phyloP scores from a whole-genome alignment of 371 early-diverging fungal species.

The Rhizopus arrhizus region DNA sequence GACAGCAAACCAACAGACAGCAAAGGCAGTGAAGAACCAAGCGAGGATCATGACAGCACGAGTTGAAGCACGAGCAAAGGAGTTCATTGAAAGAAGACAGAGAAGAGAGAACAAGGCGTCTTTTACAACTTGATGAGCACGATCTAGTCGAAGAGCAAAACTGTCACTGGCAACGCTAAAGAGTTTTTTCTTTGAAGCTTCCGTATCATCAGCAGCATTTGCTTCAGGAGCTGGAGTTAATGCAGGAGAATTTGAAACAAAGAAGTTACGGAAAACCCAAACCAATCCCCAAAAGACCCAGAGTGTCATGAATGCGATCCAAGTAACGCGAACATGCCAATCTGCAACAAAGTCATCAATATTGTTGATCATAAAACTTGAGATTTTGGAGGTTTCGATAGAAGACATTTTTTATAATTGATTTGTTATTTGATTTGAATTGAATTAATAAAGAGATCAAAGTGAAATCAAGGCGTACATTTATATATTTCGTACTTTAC shows the following conservation, averaged over 20 bases:
- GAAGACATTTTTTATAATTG: not conserved
- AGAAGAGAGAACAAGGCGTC: slow-evolving; percentile 26
- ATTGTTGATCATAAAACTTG: not conserved
- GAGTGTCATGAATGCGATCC: slow-evolving; percentile 37
- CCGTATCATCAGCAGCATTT: slow-evolving; percentile 17
- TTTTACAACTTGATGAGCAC: slow-evolving; percentile 23
- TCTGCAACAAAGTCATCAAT: slow-evolving; percentile 14
- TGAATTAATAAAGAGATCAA: not conserved
- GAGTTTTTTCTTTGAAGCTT: slow-evolving; percentile 20
- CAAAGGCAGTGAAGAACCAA: slow-evolving; percentile 34
- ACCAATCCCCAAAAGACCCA: slow-evolving; percentile 38
- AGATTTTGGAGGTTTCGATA: not conserved
- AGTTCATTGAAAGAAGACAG: slow-evolving; percentile 37
- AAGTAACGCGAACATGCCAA: slow-evolving; percentile 43
- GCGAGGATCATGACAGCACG: slow-evolving; percentile 41
- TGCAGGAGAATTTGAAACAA: slow-evolving; percentile 10
- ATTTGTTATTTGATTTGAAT: not conserved
- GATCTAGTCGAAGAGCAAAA: slow-evolving; percentile 13
- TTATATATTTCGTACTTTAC: not conserved
- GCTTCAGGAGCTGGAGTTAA: not conserved
- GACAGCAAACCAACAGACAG: slow-evolving; percentile 11
- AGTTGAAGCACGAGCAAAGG: slow-evolving; percentile 40
- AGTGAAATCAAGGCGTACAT: not conserved
- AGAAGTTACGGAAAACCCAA: slow-evolving; percentile 30
- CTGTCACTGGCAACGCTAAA: slow-evolving; percentile 1